Conservation (phyloP, 768 basidiomycete genomes). For the Tulasnella sp. region DNA sequence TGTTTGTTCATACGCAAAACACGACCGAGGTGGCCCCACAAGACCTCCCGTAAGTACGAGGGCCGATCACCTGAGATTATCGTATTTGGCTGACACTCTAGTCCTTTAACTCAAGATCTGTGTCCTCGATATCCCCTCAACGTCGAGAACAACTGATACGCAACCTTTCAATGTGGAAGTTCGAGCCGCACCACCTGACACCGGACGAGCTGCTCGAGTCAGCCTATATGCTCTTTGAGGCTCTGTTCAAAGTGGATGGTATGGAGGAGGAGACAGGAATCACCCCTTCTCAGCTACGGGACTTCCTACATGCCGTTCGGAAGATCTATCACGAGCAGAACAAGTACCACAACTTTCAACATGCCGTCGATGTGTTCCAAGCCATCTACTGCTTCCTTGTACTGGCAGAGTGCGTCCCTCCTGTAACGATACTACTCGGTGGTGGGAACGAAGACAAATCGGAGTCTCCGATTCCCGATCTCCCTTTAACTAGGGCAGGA, state of each 20-base stretch:
- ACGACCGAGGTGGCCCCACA: conserved; percentile 49
- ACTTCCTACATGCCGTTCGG: conserved; percentile 80
- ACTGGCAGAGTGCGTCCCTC: conserved; percentile 70
- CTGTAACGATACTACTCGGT: conserved; percentile 51
- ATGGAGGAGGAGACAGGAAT: conserved; percentile 31
- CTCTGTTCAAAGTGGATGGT: conserved; percentile 60
- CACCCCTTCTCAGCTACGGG: conserved; percentile 47
- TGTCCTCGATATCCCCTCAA: conserved; percentile 16
- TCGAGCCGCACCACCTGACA: conserved; percentile 75
- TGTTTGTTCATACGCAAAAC: conserved; percentile 68
- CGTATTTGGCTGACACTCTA: background rate
- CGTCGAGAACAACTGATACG: conserved; percentile 51
- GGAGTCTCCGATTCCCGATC: background rate
- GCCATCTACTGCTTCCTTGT: conserved; percentile 79
- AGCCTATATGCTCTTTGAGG: conserved; percentile 78
- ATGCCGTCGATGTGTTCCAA: conserved; percentile 93
- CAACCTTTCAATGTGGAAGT: conserved; percentile 71
- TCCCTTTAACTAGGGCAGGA: conserved; percentile 23
- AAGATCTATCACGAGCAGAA: conserved; percentile 83
- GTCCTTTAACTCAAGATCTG: conserved; percentile 10
- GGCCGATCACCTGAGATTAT: background rate
- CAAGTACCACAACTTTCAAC: conserved; percentile 96
- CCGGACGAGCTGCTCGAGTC: conserved; percentile 76
- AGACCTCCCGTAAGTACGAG: conserved; percentile 34
- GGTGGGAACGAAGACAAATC: conserved; percentile 25